Conservation (phyloP, 768 basidiomycete species). For the Myochromella boudieri region DNA sequence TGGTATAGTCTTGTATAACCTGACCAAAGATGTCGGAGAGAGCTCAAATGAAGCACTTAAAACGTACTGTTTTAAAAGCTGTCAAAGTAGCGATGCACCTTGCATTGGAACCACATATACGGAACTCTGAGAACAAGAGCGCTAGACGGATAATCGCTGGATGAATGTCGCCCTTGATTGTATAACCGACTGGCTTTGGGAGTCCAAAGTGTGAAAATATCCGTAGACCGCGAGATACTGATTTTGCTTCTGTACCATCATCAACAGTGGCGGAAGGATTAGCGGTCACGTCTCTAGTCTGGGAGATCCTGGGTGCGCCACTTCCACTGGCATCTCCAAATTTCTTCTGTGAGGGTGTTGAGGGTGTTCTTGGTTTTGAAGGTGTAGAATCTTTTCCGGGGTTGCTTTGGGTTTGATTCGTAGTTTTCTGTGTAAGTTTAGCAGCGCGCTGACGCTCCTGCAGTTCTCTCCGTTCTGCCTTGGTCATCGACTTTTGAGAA, state of each 20-base stretch:
- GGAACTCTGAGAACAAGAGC: conserved; percentile 88
- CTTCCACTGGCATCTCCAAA: conserved; percentile 26
- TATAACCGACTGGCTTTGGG: conserved; percentile 54
- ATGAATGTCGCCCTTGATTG: conserved; percentile 84
- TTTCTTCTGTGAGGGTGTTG: conserved; percentile 33
- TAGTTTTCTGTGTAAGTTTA: conserved; percentile 52
- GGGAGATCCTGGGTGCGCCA: conserved; percentile 10
- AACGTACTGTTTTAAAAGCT: conserved; percentile 85
- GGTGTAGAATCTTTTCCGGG: conserved; percentile 21
- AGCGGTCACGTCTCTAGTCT: conserved; percentile 25
- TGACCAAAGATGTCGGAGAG: conserved; percentile 27
- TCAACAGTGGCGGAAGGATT: conserved; percentile 21
- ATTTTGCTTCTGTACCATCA: conserved; percentile 33
- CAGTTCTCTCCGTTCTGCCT: conserved; percentile 75
- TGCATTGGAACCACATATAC: conserved; percentile 93
- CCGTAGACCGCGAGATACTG: conserved; percentile 62
- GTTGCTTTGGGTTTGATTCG: conserved; percentile 16
- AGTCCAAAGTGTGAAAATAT: conserved; percentile 88
- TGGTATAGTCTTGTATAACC: conserved; percentile 91
- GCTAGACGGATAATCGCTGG: conserved; percentile 86
- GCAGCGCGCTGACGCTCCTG: conserved; percentile 81
- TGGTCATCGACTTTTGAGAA: conserved; percentile 74
- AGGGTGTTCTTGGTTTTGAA: conserved; percentile 22
- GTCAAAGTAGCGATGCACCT: conserved; percentile 90
- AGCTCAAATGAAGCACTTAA: conserved; percentile 4